Base-by-base conservation (phyloP, 441 rosid genomes). In the Croton setiger region DNA sequence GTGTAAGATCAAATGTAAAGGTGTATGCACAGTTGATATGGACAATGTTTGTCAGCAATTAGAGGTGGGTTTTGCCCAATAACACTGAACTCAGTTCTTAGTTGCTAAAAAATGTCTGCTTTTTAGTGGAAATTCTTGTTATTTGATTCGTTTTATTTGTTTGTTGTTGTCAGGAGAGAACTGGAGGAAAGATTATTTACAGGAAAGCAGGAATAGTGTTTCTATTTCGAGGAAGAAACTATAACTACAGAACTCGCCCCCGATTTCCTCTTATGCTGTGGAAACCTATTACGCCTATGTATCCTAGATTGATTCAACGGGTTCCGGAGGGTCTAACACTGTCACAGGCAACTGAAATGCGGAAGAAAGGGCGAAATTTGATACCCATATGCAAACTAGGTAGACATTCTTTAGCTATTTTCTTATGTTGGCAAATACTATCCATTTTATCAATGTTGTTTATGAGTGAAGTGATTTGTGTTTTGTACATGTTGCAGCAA, bases 1-100 rank as follows among this genome's bases (percentile, higher is more conserved):
- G 10, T 94, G 97, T 82, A 94, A 88, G 87, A 88, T 91, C 58
- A 88, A 86, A 76, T 94, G 97, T 78, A 86, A 84, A 63, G 98
- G 98, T 78, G 97, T 90, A 56, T 91, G 97, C 65, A 91, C 97
- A 0, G 96, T 91, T 4, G 98, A 94, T 77, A 91, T 94, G 97
- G 87, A 86, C 73, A 94, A 86, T 72, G 88, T 94, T 59, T 90
- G 92, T 80, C 85, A 90, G 76, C 93, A 87, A 70, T 65, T 94
- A 74, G 98, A 91, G 97, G 96, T 92, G 63, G 63, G 61, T 64
- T 44, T 51, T 67, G 67, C 68, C 45, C 31, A 2, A 10, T 66
- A 49, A 31, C 53, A 4, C 13, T 31, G 57, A 12, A 20, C 53
- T 4, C 33, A 36, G 56, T 56, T 41, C 39, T 31, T 1, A 41